Base-by-base conservation (phyloP, 2,329 filamentous ascomycete species). In the Lasiodiplodia sp. region DNA sequence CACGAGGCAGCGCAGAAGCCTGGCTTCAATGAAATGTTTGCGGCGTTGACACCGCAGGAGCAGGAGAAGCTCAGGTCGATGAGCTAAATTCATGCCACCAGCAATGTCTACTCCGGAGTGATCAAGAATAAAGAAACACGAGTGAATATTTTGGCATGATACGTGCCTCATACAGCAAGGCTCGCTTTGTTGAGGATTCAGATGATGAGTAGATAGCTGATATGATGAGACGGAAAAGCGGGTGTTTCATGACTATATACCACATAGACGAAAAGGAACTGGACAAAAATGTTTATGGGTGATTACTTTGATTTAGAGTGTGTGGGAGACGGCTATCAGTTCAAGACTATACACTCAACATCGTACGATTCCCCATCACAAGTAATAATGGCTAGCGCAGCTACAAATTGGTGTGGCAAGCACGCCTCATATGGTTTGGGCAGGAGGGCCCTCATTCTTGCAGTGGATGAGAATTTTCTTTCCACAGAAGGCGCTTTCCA, bases 21-120 rank as follows among this genome's bases (percentile, higher is more conserved):
- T 2, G 86, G 82, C 14, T 90, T 90, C 74, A 81, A 81, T 34
- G 84, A 85, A 62, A 77, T 88, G 28, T 90, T 87, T 76, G 79
- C 77, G 18, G 79, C 82, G n/a, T 74, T 90, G 71, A 88, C 79
- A 2, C 78, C 82, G 16, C 81, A 83, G 56, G 88, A 90, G 77
- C 83, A 85, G 75, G 79, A 83, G 69, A 86, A 86, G 76, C 73
- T 89, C 69, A 78, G 82, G 67, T 75, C 77, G 18, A 77, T 71
- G 70, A 68, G 60, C 25, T 68, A 23, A 68, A n/a, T 25, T 40
- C 23, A 7, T 47, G 28, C 25, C n/a, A 31, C 21, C 31, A 7
- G 14, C 11, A n/a, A 16, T 47, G 3, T n/a, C 14, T 16, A 10
- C 28, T 47, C n/a, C 21, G 44, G 8, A 21, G 8, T 47, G n/a